Percentiles rank a stretch among this genome's conserved stretches.
These are phyloP conservation scores for Achlya hypogyna DNA, from an alignment of 352 stramenopile genomes.

Conservation along the genomic window DNA sequence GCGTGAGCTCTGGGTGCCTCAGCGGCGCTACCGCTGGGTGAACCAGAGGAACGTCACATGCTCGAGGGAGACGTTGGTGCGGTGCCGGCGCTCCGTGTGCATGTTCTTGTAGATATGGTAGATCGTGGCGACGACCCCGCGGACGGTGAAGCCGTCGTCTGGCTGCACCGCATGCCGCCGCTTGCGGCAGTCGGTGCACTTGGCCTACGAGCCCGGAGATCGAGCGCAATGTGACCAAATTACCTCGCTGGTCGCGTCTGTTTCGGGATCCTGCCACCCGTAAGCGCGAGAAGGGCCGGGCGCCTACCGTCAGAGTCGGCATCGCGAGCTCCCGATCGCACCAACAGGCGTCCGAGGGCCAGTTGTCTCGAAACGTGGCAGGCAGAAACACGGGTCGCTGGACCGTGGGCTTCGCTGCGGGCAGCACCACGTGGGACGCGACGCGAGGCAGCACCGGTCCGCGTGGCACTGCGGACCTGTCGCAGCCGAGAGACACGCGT, in stretches of 20 bases:
- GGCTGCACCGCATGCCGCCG: not conserved
- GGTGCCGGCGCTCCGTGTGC: not conserved
- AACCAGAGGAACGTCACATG: not conserved
- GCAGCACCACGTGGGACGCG: not conserved
- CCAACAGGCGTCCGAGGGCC: conserved; percentile 7
- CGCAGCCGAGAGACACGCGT: not conserved
- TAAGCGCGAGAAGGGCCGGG: not conserved
- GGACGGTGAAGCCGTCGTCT: not conserved
- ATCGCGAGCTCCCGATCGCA: not conserved
- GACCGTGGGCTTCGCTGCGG: not conserved
- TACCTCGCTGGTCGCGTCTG: not conserved
- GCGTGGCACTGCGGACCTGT: not conserved
- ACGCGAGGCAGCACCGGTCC: not conserved
- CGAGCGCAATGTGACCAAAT: not conserved
- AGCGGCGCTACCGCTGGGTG: not conserved
- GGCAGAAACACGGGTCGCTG: not conserved
- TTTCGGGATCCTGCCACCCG: not conserved
- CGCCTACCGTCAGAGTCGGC: not conserved
- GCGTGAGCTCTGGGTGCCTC: not conserved
- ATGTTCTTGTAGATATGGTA: conserved; percentile 11
- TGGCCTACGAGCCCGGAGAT: not conserved
- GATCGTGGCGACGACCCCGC: not conserved
- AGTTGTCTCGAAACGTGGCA: not conserved
- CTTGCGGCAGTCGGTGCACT: not conserved
- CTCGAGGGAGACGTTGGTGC: not conserved